phyloP scores from a whole-genome alignment of 148 eudicot species.

The Nyssa sinensis region DNA sequence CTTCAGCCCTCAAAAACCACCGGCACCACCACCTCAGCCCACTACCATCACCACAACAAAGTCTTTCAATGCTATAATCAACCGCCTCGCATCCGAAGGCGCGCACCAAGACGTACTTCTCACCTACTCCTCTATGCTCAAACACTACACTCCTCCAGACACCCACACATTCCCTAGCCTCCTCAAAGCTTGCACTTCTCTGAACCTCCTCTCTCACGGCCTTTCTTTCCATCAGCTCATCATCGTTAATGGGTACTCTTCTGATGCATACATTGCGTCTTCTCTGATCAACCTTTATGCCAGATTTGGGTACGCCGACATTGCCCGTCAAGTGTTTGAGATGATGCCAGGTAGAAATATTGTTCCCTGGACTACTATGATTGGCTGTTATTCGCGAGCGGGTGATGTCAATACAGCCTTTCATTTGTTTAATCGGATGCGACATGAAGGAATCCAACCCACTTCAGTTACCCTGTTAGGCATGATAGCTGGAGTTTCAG shows the following conservation, averaged over 20 bases:
- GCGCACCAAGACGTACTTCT: slow-evolving; percentile 49
- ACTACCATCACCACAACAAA: slow-evolving; percentile 33
- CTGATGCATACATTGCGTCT: slow-evolving; percentile 62
- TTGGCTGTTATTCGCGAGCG: slow-evolving; percentile 58
- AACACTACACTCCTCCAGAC: slow-evolving; percentile 50
- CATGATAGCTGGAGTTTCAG: slow-evolving; percentile 52
- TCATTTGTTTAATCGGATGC: slow-evolving; percentile 55
- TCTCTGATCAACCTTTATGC: slow-evolving; percentile 71
- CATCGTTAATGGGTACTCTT: slow-evolving; percentile 52
- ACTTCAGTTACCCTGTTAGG: slow-evolving; percentile 59
- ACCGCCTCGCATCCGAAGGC: slow-evolving; percentile 52
- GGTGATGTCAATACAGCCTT: slow-evolving; percentile 43
- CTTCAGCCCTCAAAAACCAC: slow-evolving; percentile 16
- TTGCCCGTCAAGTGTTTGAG: slow-evolving; percentile 75
- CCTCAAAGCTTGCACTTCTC: slow-evolving; percentile 69
- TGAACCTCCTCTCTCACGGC: slow-evolving; percentile 52
- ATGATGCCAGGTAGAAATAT: slow-evolving; percentile 61
- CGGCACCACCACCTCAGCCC: slow-evolving; percentile 16
- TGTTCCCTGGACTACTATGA: slow-evolving; percentile 79
- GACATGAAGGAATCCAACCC: slow-evolving; percentile 47
- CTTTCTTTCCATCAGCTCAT: slow-evolving; percentile 53
- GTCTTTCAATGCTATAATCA: slow-evolving; percentile 58
- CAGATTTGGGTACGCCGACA: slow-evolving; percentile 31
- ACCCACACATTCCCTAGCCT: slow-evolving; percentile 71
- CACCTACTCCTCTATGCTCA: slow-evolving; percentile 60